phyloP scores from a whole-genome alignment of 192 early-diverging fungal genomes.

The Backusella westeae region DNA sequence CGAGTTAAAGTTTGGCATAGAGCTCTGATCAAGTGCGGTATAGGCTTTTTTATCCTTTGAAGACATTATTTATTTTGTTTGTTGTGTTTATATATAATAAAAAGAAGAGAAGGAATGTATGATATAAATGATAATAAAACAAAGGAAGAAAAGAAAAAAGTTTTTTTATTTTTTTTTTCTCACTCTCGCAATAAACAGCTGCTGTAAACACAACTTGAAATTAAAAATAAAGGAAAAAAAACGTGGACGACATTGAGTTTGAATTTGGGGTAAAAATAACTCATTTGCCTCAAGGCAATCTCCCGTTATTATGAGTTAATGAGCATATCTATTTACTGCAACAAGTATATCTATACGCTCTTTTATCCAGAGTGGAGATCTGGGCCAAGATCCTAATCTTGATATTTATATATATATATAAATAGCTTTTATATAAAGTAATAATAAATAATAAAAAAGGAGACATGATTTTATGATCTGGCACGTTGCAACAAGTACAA shows the following conservation, averaged over 20 bases:
- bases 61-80: not conserved
- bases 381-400: too few species aligned
- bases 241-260: too few species aligned
- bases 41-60: conserved; percentile 9
- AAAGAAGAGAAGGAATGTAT: not conserved
- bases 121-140: not conserved
- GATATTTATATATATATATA: too few species aligned
- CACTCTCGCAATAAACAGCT: not conserved
- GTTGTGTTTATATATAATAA: not conserved
- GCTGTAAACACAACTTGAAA: not conserved
- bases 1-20: conserved; percentile 61
- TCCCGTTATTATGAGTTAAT: too few species aligned
- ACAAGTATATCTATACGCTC: too few species aligned
- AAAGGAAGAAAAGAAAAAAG: not conserved
- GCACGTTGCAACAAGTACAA: not conserved
- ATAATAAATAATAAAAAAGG: not conserved
- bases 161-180: not conserved
- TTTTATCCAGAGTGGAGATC: too few species aligned
- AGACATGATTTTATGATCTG: not conserved
- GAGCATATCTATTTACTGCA: too few species aligned
- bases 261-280: too few species aligned
- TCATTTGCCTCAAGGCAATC: too few species aligned
- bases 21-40: conserved; percentile 45
- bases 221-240: not conserved
- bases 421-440: too few species aligned